These are phyloP conservation scores for Xylariaceae sp. DNA, from an alignment of 2,329 filamentous ascomycete genomes.

Conservation along the genomic window DNA sequence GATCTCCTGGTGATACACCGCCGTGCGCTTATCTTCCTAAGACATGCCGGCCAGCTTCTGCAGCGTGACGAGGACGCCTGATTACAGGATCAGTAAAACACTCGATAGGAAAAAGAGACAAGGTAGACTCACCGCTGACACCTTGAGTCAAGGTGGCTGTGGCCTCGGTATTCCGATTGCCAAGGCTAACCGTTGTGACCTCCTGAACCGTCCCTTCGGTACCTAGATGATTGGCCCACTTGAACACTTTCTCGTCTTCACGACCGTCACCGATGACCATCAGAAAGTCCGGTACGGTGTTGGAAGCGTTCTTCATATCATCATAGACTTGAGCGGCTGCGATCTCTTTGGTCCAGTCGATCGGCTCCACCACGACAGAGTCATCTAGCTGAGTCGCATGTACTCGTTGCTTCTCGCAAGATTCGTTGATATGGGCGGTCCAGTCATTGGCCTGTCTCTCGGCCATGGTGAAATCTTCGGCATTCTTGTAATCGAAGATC, in stretches of 20 bases:
- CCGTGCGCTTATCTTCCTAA: constrained; percentile 23
- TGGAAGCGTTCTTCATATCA: constrained; percentile 40
- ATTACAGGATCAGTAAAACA: neutral
- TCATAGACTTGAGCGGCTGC: constrained; percentile 73
- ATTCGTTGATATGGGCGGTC: constrained; percentile 91
- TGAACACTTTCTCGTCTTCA: constrained; percentile 90
- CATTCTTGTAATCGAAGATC: constrained; percentile 83
- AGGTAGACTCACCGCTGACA: constrained; percentile 67
- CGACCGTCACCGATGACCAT: constrained; percentile 87
- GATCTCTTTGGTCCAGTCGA: constrained; percentile 82
- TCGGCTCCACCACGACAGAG: constrained; percentile 77
- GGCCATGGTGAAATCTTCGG: constrained; percentile 72
- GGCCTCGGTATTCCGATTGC: constrained; percentile 83
- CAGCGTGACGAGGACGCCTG: constrained; percentile 48
- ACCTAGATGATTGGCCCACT: constrained; percentile 80
- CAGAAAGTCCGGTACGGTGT: constrained; percentile 69
- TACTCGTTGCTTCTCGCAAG: constrained; percentile 77
- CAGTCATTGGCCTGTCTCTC: constrained; percentile 81
- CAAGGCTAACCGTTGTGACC: constrained; percentile 81
- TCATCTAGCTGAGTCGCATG: constrained; percentile 79
- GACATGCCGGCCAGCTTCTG: constrained; percentile 43
- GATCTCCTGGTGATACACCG: constrained; percentile 4
- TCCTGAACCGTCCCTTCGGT: constrained; percentile 56
- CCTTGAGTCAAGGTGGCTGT: constrained; percentile 83
- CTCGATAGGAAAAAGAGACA: neutral